Percentiles rank a stretch among this genome's conserved stretches.
These are phyloP conservation scores for Fusarium xyrophilum DNA, from an alignment of 2,329 filamentous ascomycete genomes.

Conservation along the genomic window DNA sequence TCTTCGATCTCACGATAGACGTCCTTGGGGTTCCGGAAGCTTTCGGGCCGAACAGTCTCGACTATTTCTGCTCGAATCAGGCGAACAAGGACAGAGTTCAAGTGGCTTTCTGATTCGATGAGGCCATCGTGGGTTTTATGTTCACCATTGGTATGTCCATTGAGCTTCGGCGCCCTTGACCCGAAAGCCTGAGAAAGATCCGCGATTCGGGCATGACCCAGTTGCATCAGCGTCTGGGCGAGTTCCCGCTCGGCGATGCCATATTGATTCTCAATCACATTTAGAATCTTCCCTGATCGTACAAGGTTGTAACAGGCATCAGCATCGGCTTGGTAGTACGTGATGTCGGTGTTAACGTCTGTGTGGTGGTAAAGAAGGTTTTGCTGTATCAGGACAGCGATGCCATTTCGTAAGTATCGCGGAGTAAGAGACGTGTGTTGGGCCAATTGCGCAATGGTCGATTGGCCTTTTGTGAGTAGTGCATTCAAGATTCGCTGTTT, in stretches of 20 bases:
- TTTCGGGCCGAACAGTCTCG: constrained; percentile 65
- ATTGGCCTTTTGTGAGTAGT: constrained; percentile 79
- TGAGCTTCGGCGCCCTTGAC: constrained; percentile 47
- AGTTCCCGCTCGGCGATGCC: constrained; percentile 77
- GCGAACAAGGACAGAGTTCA: constrained; percentile 59
- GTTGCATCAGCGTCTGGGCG: constrained; percentile 74
- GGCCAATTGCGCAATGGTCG: constrained; percentile 71
- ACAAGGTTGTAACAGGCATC: constrained; percentile 81
- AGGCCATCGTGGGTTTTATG: constrained; percentile 44
- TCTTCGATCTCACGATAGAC: constrained; percentile 67
- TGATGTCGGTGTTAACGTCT: constrained; percentile 65
- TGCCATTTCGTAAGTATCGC: constrained; percentile 79
- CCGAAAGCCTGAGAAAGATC: constrained; percentile 72
- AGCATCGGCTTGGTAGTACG: constrained; percentile 85
- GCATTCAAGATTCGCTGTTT: constrained; percentile 81
- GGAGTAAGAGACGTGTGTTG: constrained; percentile 75
- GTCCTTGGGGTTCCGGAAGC: constrained; percentile 68
- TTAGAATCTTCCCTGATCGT: constrained; percentile 80
- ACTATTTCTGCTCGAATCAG: constrained; percentile 72
- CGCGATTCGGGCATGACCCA: constrained; percentile 77
- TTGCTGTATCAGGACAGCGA: constrained; percentile 87
- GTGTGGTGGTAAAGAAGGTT: constrained; percentile 81
- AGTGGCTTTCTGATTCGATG: constrained; percentile 55
- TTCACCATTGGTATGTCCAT: constrained; percentile 47
- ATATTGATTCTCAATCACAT: constrained; percentile 75